Evolutionary conservation across 345 rosid species (phyloP).

Genomic region (Eucalyptus sp.): DNA sequence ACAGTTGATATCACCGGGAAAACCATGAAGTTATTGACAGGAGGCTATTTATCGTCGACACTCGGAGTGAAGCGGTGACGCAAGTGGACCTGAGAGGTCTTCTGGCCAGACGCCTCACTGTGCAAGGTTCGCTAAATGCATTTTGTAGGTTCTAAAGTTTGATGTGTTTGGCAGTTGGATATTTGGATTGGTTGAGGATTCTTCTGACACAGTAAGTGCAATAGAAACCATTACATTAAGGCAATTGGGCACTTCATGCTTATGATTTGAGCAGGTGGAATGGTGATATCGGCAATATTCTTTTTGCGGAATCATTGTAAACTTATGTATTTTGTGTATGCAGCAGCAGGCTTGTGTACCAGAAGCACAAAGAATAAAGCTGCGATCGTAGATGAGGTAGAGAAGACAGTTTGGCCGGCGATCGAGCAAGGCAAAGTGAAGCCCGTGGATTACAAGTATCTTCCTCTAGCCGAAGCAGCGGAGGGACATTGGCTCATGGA

Average conservation of each 20-base stretch:
- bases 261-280: not conserved
- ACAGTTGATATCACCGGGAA: too few relatives aligned
- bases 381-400: slow-evolving; percentile 52
- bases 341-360: slow-evolving; percentile 76
- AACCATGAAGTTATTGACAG: slow-evolving; percentile 28
- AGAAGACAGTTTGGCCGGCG: slow-evolving; percentile 79
- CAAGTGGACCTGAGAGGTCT: slow-evolving; percentile 44
- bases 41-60: slow-evolving; percentile 72
- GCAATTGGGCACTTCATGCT: not conserved
- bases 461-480: slow-evolving; percentile 50
- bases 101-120: slow-evolving; percentile 66
- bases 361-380: slow-evolving; percentile 70
- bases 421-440: slow-evolving; percentile 55
- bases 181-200: not conserved
- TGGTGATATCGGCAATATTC: not conserved
- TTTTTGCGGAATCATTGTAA: not conserved
- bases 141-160: not conserved
- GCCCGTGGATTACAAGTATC: slow-evolving; percentile 41
- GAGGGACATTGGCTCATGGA: slow-evolving; percentile 71
- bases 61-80: slow-evolving; percentile 50
- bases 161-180: not conserved
- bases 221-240: not conserved
- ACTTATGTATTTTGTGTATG: not conserved
- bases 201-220: not conserved
- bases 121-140: slow-evolving; percentile 44